These are phyloP conservation scores for Zancudomyces culisetae DNA, from an alignment of 371 early-diverging fungal genomes.

Conservation along the genomic window DNA sequence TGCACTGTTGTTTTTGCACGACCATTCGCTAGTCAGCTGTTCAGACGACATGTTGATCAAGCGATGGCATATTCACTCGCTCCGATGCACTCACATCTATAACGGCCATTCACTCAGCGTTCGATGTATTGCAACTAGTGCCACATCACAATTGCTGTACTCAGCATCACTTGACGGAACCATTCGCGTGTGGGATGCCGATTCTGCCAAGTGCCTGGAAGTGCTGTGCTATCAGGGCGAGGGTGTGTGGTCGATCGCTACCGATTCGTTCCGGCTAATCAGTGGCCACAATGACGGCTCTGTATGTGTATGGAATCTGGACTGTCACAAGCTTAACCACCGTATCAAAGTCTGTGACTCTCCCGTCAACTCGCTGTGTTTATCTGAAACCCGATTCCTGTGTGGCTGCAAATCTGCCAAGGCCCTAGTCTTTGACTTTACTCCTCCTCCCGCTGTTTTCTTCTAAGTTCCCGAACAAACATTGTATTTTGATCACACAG, in stretches of 20 bases:
- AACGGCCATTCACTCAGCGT: slow-evolving; percentile 68
- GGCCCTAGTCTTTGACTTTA: slow-evolving; percentile 60
- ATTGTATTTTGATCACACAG: slow-evolving; percentile 10
- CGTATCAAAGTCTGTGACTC: slow-evolving; percentile 45
- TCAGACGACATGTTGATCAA: slow-evolving; percentile 65
- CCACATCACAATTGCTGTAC: slow-evolving; percentile 32
- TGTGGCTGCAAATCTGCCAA: slow-evolving; percentile 70
- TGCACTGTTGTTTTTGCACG: slow-evolving; percentile 53
- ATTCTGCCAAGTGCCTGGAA: slow-evolving; percentile 53
- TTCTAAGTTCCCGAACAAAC: slow-evolving; percentile 6
- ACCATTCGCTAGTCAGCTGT: slow-evolving; percentile 45
- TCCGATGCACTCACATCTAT: slow-evolving; percentile 43
- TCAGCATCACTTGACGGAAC: slow-evolving; percentile 80
- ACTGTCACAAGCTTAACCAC: slow-evolving; percentile 58
- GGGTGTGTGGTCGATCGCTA: slow-evolving; percentile 75
- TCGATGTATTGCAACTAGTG: slow-evolving; percentile 29
- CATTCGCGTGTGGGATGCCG: slow-evolving; percentile 68
- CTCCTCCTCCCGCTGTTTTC: background rate
- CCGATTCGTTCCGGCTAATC: slow-evolving; percentile 76
- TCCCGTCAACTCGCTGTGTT: slow-evolving; percentile 50
- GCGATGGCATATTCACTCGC: slow-evolving; percentile 61
- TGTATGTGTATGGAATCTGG: slow-evolving; percentile 89
- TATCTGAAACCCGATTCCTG: slow-evolving; percentile 73
- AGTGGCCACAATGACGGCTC: slow-evolving; percentile 77
- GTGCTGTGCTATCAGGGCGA: slow-evolving; percentile 81